phyloP scores from a whole-genome alignment of 495 filamentous ascomycete genomes.

The Hypoxylon trugodes region DNA sequence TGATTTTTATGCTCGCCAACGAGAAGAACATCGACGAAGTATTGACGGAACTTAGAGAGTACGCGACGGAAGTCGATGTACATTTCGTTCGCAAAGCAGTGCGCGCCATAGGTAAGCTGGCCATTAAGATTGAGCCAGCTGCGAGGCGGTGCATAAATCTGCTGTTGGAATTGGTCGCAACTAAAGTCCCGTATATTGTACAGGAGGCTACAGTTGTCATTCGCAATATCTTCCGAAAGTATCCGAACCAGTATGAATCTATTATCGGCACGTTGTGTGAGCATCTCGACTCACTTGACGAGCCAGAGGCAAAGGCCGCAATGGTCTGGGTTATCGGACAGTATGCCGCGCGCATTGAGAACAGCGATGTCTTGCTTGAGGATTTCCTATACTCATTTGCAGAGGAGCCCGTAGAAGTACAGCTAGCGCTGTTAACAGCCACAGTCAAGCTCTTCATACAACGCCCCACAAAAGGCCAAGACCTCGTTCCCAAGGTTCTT shows the following conservation, averaged over 20 bases:
- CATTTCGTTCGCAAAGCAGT: constrained; percentile 99
- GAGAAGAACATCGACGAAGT: constrained; percentile 97
- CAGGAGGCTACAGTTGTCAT: constrained; percentile 99
- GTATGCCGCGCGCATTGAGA: constrained; percentile 96
- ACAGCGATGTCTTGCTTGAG: constrained; percentile 90
- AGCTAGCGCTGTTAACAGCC: constrained; percentile 92
- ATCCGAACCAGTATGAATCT: constrained; percentile 96
- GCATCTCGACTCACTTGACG: constrained; percentile 95
- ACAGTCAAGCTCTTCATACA: constrained; percentile 99
- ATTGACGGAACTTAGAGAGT: constrained; percentile 92
- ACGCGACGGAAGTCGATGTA: constrained; percentile 98
- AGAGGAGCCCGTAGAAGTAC: constrained; percentile 94
- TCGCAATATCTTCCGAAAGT: constrained; percentile 98
- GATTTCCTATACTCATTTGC: constrained; percentile 94
- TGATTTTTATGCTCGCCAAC: constrained; percentile 98
- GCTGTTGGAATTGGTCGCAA: constrained; percentile 90
- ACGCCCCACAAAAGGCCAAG: constrained; percentile 91
- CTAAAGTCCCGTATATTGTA: constrained; percentile 99
- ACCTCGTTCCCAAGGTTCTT: constrained; percentile 92
- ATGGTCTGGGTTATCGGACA: constrained; percentile 99
- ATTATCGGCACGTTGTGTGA: constrained; percentile 96
- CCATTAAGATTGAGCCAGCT: constrained; percentile 98
- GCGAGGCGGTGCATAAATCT: constrained; percentile 90
- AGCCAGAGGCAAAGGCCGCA: constrained; percentile 99
- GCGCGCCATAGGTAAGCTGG: constrained; percentile 95